Evolutionary conservation across 2,329 filamentous ascomycete species (phyloP), one percentile per base, ranked within the genome.

Genomic region (Phaeomoniella chlamydospora): DNA sequence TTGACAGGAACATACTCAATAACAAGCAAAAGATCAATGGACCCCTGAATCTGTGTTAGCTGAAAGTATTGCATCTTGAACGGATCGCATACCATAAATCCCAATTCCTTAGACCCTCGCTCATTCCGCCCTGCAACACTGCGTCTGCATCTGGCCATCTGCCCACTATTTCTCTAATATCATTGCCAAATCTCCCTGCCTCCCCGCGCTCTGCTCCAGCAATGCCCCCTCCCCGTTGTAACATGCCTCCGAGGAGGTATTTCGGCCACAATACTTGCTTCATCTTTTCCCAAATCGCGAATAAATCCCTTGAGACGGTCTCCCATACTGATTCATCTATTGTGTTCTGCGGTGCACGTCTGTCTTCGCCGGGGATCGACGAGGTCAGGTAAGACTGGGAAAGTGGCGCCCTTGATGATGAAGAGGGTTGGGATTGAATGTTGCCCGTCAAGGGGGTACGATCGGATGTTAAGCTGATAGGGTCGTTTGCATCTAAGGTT

Each of bases 271-370:
- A 74, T 29, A 98, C 90, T 66, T 94, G 88, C 57, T 83, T 79
- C 78, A 98, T 85, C 70, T 98, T 98, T 62, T 84, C 82, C 88
- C 90, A 96, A 22, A 96, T 85, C 16, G 86, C 90, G 5, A 88
- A 62, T 45, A 98, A 64, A 57, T 98, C 90, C 46, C 90, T 80
- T 36, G 82, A 84, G 41, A 98, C 67, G n/a, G 90, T 98, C 31
- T 88, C 84, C 90, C 90, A 98, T 29, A 98, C 90, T 2, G 77
- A 79, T 63, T 98, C 90, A 58, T 98, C 90, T 57, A 98, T 92
- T 32, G 90, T 98, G 62, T 92, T 93, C 45, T 80, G 77, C 5
- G 86, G 74, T 12, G 90, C 87, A 43, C 80, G 74, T 37, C 90
- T 81, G 64, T 98, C 90, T 59, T 96, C 88, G 46, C 90, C 90